These are phyloP conservation scores for Rubia balearica DNA, from an alignment of 305 asterid species.

Conservation along the genomic window DNA sequence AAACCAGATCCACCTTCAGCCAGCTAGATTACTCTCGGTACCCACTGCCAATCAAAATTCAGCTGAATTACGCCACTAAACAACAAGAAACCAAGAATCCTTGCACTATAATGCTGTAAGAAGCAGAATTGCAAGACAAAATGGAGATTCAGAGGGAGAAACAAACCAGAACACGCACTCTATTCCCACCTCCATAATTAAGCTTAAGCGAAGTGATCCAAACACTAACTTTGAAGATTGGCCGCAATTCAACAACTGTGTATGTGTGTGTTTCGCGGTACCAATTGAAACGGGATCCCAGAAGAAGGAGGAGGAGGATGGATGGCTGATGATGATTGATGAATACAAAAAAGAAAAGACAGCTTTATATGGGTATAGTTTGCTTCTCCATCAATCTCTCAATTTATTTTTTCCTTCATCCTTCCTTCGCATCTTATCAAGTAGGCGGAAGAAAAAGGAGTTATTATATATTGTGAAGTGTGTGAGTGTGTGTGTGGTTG, in stretches of 20 bases:
- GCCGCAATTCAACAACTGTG: constrained; percentile 19
- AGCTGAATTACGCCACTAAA: constrained; percentile 24
- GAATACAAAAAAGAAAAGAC: neutral
- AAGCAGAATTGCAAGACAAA: neutral
- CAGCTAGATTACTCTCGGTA: neutral
- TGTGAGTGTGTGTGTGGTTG: constrained; percentile 5
- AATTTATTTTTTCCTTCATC: constrained; percentile 7
- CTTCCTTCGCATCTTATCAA: constrained; percentile 5
- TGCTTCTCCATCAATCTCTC: constrained; percentile 12
- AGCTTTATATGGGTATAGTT: neutral
- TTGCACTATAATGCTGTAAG: neutral
- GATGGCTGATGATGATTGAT: neutral
- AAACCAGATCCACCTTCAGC: constrained; percentile 26
- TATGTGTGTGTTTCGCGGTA: neutral
- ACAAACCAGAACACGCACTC: constrained; percentile 22
- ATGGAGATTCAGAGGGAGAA: constrained; percentile 2
- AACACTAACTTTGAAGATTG: constrained; percentile 38
- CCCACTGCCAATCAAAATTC: constrained; percentile 23
- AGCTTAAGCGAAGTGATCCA: constrained; percentile 42
- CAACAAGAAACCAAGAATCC: constrained; percentile 21
- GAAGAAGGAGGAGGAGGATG: constrained; percentile 2
- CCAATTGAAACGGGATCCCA: neutral
- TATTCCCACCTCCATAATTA: constrained; percentile 17
- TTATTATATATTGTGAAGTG: neutral
- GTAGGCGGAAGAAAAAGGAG: neutral